phyloP scores from a whole-genome alignment of 139 green algal genomes.

The Dunaliella sp. region DNA sequence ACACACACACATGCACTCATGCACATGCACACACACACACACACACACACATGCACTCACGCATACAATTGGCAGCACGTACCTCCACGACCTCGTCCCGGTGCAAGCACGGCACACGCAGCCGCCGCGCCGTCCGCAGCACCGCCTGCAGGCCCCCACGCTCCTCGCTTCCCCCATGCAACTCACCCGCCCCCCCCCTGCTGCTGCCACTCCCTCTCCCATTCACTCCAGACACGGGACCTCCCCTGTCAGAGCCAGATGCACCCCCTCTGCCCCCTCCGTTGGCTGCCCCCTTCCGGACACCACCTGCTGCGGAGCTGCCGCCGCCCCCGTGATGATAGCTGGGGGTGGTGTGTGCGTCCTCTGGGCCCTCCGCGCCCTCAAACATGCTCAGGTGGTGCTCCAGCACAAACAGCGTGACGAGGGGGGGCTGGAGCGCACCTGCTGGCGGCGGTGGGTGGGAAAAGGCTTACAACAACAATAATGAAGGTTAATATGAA shows the following conservation, averaged over 20 bases:
- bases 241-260: not conserved
- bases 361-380: not conserved
- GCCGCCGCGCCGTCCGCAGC: constrained; percentile 4
- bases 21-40: no score
- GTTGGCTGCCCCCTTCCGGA: no score
- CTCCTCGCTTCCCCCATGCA: not conserved
- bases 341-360: not conserved
- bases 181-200: not conserved
- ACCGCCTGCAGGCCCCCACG: not conserved
- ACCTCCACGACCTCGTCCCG: not conserved
- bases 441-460: no score
- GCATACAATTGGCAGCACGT: no score
- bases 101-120: not conserved
- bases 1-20: no score
- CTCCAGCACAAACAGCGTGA: not conserved
- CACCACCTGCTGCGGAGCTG: not conserved
- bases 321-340: no score
- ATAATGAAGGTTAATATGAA: no score
- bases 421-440: not conserved
- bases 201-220: not conserved
- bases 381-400: not conserved
- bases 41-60: no score
- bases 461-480: no score
- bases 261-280: not conserved
- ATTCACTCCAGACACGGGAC: not conserved